Conservation (phyloP, 768 basidiomycete genomes). For the Gyrodon lividus region DNA sequence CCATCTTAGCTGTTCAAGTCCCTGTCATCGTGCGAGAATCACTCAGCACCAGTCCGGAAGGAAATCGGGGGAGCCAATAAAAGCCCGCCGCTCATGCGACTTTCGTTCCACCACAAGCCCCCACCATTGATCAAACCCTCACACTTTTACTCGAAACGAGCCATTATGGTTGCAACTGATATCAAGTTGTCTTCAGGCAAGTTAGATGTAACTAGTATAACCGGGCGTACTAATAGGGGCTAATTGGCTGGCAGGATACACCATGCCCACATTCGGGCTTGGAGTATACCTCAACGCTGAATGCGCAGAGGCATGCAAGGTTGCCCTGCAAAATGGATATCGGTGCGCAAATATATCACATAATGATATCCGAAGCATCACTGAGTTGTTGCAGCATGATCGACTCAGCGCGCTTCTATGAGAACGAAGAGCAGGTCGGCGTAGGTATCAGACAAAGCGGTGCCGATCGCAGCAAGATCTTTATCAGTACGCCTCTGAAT, state of each 20-base stretch:
- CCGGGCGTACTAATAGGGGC: not conserved
- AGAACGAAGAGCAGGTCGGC: constrained; percentile 56
- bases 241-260: constrained; percentile 1
- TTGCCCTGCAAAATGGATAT: constrained; percentile 10
- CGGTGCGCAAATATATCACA: not conserved
- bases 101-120: not conserved
- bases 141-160: not conserved
- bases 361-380: not conserved
- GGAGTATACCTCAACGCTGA: constrained; percentile 11
- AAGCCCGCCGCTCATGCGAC: not conserved
- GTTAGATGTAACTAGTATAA: not conserved
- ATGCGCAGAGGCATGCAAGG: constrained; percentile 8
- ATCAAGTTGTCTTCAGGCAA: not conserved
- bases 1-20: not conserved
- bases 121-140: not conserved
- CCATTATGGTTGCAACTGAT: constrained; percentile 1
- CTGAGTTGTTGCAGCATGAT: constrained; percentile 25
- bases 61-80: not conserved
- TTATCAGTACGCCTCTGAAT: constrained; percentile 50
- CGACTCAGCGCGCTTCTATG: constrained; percentile 63
- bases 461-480: constrained; percentile 49
- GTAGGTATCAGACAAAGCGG: constrained; percentile 51
- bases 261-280: constrained; percentile 15
- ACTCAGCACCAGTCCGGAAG: not conserved
- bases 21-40: not conserved